Evolutionary conservation across 2,329 filamentous ascomycete species (phyloP).

Genomic region (Volutella citrinella): DNA sequence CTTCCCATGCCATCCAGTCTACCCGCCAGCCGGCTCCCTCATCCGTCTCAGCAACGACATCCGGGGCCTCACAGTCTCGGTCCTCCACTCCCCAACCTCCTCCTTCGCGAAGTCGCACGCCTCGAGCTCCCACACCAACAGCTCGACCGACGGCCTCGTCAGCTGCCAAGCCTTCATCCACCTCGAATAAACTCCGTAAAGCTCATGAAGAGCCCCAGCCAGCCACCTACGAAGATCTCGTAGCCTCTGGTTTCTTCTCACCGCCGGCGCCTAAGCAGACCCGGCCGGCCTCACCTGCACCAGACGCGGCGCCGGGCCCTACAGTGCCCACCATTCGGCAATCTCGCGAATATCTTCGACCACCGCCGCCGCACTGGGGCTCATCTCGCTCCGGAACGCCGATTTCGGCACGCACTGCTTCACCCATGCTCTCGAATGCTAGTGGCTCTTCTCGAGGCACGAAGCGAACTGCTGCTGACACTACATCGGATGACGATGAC

Average conservation of each 20-base stretch:
- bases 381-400: slow-evolving; percentile 21
- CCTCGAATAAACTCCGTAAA: slow-evolving; percentile 13
- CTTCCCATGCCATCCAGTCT: slow-evolving; percentile 55
- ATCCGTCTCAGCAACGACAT: not conserved
- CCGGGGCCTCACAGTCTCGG: slow-evolving; percentile 8
- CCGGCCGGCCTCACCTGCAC: slow-evolving; percentile 13
- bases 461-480: slow-evolving; percentile 44
- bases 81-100: slow-evolving; percentile 13
- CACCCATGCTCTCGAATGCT: slow-evolving; percentile 29
- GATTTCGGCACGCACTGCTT: slow-evolving; percentile 14
- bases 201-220: slow-evolving; percentile 12
- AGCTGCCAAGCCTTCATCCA: slow-evolving; percentile 9
- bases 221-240: slow-evolving; percentile 23
- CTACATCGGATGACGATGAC: slow-evolving; percentile 33
- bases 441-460: slow-evolving; percentile 44
- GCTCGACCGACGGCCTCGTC: too few relatives aligned
- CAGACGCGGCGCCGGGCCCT: slow-evolving; percentile 18
- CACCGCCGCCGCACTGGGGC: slow-evolving; percentile 26
- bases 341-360: slow-evolving; percentile 15
- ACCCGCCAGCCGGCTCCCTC: slow-evolving; percentile 41
- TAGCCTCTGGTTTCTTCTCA: slow-evolving; percentile 24
- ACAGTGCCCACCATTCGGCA: slow-evolving; percentile 13
- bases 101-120: slow-evolving; percentile 5
- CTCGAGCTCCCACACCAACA: slow-evolving; percentile 13
- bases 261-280: slow-evolving; percentile 17